Base-by-base conservation (phyloP, 192 early-diverging fungal genomes). In the Helicostylum pulchrum region DNA sequence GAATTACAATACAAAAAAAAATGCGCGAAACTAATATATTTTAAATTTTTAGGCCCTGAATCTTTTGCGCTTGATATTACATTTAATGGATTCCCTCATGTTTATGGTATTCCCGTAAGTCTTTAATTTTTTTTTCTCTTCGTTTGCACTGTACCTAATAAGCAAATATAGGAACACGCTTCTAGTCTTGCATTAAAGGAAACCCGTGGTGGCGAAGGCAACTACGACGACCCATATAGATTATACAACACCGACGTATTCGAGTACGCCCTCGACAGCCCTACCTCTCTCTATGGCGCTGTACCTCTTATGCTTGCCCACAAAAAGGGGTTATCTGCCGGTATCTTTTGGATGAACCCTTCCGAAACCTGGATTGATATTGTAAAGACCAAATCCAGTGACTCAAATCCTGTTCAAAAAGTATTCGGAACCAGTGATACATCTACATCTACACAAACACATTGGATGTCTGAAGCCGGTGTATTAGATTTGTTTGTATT, bases 291-390 rank as follows among this genome's bases (percentile, higher is more conserved):
- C 4, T 99, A 99, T 67, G 96, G 97, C 44, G 85, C 91, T 8
- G 79, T 99, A 21, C 97, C 97, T 12, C 90, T 97, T 56, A 93
- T 99, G 88, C 61, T 95, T 34, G 93, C 93, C 1, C 96, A 99
- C 67, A 84, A 83, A 31, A 83, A 87, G 59, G 85, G 86, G 48
- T 62, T 68, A 11, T 85, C 90, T 3, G 87, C 85, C 7, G 97
- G 92, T 53, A 80, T 94, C 0, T 87, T 97, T 55, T 95, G 91
- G 90, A 73, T 98, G 70, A 99, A 96, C 62, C 79, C 94, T 1
- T 92, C 97, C 1, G 97, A 99, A 74, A 98, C 95, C 53, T 99
- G 97, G 97, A 83, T 99, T 20, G 97, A 99, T 65, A 85, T 99
- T 42, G 89, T 92, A 31, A 93, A 88, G 70, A 77, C 67, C 26